Conservation (phyloP, 192 early-diverging fungal genomes). For the Glomus cerebriforme region DNA sequence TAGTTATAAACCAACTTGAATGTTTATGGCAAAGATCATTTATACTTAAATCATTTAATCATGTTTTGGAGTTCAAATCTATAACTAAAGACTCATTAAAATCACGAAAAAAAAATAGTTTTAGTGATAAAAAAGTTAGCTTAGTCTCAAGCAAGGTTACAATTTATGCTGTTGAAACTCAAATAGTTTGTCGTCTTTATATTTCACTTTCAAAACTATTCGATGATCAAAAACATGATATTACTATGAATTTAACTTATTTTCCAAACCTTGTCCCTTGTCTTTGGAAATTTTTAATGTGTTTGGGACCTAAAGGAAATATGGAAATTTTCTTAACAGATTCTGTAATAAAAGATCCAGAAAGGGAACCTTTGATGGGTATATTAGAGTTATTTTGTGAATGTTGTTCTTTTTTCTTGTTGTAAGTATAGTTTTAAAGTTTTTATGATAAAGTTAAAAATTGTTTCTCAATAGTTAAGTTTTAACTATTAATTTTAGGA, state of each 20-base stretch:
- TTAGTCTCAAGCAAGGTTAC: slow-evolving; percentile 7
- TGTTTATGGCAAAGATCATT: slow-evolving; percentile 5
- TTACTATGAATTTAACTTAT: slow-evolving; percentile 56
- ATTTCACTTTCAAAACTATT: slow-evolving; percentile 41
- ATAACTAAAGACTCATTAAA: neutral
- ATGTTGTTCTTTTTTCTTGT: slow-evolving; percentile 54
- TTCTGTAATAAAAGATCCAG: slow-evolving; percentile 44
- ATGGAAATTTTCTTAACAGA: slow-evolving; percentile 61
- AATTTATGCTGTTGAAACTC: slow-evolving; percentile 47
- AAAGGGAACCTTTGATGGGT: slow-evolving; percentile 57
- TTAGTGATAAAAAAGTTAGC: slow-evolving; percentile 29
- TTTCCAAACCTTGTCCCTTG: slow-evolving; percentile 50
- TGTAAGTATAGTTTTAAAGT: slow-evolving; percentile 43
- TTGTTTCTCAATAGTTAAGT: neutral
- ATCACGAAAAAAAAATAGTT: neutral
- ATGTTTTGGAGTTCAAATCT: neutral
- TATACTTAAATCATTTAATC: slow-evolving; percentile 12
- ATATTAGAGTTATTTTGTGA: slow-evolving; percentile 69
- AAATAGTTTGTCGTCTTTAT: slow-evolving; percentile 48
- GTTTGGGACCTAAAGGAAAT: slow-evolving; percentile 56
- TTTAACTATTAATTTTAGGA: slow-evolving; percentile 39
- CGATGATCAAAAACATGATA: slow-evolving; percentile 45
- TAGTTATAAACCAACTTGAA: neutral
- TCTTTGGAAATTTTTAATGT: slow-evolving; percentile 61
- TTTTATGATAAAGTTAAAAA: neutral